phyloP scores from a whole-genome alignment of 805 yeast genomes.

The Wickerhamomyces canadensis region DNA sequence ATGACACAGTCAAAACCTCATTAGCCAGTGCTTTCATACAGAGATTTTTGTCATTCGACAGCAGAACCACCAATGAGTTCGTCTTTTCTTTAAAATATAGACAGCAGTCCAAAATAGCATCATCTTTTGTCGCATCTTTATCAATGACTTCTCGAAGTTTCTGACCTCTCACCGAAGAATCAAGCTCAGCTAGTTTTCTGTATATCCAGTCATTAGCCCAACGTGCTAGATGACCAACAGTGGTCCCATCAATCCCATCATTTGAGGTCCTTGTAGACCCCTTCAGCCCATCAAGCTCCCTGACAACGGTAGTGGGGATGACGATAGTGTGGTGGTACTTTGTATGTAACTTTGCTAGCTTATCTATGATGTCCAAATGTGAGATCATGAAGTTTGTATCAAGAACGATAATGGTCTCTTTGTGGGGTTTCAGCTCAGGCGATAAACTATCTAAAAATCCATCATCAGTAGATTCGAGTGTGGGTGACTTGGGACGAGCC shows the following conservation, averaged over 20 bases:
- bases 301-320: conserved; percentile 64
- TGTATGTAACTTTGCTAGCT: conserved; percentile 35
- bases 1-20: conserved; percentile 55
- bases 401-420: conserved; percentile 47
- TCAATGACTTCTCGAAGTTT: conserved; percentile 48
- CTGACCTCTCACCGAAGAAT: conserved; percentile 59
- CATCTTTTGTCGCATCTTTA: conserved; percentile 51
- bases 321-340: conserved; percentile 46
- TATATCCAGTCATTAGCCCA: conserved; percentile 79
- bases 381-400: conserved; percentile 83
- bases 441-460: conserved; percentile 3
- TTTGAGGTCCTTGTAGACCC: conserved; percentile 26
- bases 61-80: conserved; percentile 45
- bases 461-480: background rate
- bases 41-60: conserved; percentile 81
- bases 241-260: conserved; percentile 14
- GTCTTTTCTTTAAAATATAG: conserved; percentile 45
- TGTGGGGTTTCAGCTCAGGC: conserved; percentile 4
- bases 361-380: conserved; percentile 55
- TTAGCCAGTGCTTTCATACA: conserved; percentile 73
- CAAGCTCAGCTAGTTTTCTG: conserved; percentile 44
- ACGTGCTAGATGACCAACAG: conserved; percentile 57
- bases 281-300: conserved; percentile 83
- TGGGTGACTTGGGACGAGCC: background rate
- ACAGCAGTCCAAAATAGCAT: conserved; percentile 83